Percentiles rank a stretch among this genome's conserved stretches.
These are phyloP conservation scores for Monilinia laxa DNA, from an alignment of 2,329 filamentous ascomycete species.

Conservation along the genomic window DNA sequence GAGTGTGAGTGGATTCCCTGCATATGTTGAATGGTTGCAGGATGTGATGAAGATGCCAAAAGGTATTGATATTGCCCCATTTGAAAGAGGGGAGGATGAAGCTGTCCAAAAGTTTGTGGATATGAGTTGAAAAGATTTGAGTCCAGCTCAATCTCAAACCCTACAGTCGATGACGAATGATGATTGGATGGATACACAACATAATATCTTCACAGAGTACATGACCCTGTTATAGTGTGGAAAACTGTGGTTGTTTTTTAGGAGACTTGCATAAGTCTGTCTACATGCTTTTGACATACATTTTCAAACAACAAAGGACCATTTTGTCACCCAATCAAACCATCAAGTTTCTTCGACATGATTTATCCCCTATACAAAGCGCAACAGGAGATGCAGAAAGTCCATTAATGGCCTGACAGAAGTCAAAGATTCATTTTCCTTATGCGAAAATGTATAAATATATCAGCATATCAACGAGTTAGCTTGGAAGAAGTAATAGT, in stretches of 20 bases:
- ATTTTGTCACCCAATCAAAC: not conserved
- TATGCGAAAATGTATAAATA: no score
- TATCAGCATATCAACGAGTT: no score
- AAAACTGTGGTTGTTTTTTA: no score
- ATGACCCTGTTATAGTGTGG: not conserved
- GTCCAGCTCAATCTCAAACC: not conserved
- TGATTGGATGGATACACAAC: no score
- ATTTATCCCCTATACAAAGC: no score
- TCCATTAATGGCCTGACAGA: no score
- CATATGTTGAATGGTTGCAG: constrained; percentile 38
- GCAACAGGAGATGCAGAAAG: no score
- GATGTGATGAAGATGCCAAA: constrained; percentile 31
- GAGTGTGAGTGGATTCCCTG: constrained; percentile 33
- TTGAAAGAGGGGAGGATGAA: not conserved
- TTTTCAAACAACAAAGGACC: not conserved
- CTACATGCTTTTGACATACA: not conserved
- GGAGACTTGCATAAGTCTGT: not conserved
- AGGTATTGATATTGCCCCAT: constrained; percentile 13
- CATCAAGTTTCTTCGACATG: not conserved
- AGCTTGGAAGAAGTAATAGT: no score
- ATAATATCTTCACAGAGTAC: not conserved
- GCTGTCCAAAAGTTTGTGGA: not conserved
- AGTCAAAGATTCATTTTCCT: no score
- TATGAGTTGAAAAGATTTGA: not conserved
- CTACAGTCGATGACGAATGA: not conserved